These are phyloP conservation scores for Geotrichum siamense DNA, from an alignment of 1,139 yeast species.

Conservation along the genomic window DNA sequence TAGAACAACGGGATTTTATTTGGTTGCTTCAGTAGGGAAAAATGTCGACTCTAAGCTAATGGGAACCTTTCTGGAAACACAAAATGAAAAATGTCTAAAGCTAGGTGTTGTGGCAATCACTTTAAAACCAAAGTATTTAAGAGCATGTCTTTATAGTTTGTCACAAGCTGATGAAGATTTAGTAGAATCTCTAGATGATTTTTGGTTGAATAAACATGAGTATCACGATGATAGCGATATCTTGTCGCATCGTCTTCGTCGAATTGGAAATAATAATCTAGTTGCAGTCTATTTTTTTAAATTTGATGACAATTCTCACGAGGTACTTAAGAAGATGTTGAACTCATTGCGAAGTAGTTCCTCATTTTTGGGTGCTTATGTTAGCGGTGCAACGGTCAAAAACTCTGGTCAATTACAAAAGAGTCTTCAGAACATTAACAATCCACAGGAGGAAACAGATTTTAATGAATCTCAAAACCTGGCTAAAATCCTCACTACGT, in stretches of 20 bases:
- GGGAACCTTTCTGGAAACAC: constrained; percentile 1
- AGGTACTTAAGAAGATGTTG: constrained; percentile 6
- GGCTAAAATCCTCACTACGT: constrained; percentile 13
- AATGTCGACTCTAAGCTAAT: background rate
- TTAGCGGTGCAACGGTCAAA: constrained; percentile 11
- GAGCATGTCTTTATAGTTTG: constrained; percentile 16
- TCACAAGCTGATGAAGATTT: background rate
- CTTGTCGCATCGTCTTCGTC: background rate
- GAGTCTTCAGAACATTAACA: constrained; percentile 13
- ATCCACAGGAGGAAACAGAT: constrained; percentile 12
- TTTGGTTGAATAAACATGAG: constrained; percentile 12
- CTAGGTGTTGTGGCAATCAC: constrained; percentile 7
- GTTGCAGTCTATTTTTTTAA: constrained; percentile 10
- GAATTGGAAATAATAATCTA: background rate
- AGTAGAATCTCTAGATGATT: constrained; percentile 10
- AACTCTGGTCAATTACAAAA: constrained; percentile 10
- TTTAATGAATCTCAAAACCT: constrained; percentile 11
- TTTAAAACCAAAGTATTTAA: constrained; percentile 9
- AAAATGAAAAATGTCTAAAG: background rate
- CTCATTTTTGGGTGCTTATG: constrained; percentile 12
- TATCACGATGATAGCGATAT: background rate
- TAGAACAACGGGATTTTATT: constrained; percentile 9
- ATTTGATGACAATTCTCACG: constrained; percentile 4
- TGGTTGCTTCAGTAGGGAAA: constrained; percentile 8
- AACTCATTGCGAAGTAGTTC: background rate